These are phyloP conservation scores for Hypoxylon crocopeplum DNA, from an alignment of 495 filamentous ascomycete species.

Conservation along the genomic window DNA sequence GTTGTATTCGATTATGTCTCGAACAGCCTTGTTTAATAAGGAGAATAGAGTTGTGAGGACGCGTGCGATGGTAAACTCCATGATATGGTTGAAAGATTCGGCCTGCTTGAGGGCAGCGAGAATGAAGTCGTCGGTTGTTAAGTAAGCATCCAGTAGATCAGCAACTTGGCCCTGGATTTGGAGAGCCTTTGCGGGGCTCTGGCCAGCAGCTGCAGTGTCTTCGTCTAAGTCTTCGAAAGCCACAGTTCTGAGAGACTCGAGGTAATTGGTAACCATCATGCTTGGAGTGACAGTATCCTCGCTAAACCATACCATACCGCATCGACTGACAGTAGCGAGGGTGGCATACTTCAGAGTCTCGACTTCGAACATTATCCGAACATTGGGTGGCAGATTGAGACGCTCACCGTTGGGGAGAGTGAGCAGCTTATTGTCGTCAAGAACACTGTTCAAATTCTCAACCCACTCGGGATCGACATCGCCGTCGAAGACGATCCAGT, in stretches of 20 bases:
- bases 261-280: constrained; percentile 93
- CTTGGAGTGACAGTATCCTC: constrained; percentile 90
- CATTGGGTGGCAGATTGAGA: constrained; percentile 89
- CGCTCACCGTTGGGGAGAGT: constrained; percentile 98
- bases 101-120: constrained; percentile 76
- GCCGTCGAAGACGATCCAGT: constrained; percentile 99
- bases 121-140: constrained; percentile 80
- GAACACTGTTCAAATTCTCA: constrained; percentile 98
- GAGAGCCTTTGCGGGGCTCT: constrained; percentile 76
- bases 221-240: constrained; percentile 95
- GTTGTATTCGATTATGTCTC: constrained; percentile 94
- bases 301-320: constrained; percentile 99
- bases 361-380: constrained; percentile 99
- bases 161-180: constrained; percentile 78
- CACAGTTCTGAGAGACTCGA: constrained; percentile 78
- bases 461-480: constrained; percentile 99
- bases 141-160: constrained; percentile 73
- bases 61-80: constrained; percentile 93
- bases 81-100: constrained; percentile 86
- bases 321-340: constrained; percentile 95
- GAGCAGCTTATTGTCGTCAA: constrained; percentile 97
- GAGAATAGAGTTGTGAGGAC: constrained; percentile 94
- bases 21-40: constrained; percentile 88
- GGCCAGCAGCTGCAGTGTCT: constrained; percentile 81
- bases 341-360: constrained; percentile 99